phyloP scores from a whole-genome alignment of 306 rosid genomes.

The Vigna hirtella region DNA sequence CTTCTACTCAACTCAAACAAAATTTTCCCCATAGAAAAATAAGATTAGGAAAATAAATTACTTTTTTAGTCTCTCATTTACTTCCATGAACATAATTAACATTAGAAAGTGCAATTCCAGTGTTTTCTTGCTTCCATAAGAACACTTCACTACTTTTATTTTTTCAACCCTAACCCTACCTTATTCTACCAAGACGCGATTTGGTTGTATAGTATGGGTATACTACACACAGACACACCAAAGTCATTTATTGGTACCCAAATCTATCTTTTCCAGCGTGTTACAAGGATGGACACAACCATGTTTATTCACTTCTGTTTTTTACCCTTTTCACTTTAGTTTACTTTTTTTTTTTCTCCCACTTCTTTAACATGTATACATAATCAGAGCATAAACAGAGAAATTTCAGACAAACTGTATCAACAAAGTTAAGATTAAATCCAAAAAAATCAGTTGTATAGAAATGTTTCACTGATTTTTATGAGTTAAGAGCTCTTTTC shows the following conservation, averaged over 20 bases:
- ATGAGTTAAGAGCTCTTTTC: background rate
- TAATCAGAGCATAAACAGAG: background rate
- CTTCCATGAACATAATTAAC: too few species aligned
- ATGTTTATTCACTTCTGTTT: constrained; percentile 37
- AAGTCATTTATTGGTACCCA: background rate
- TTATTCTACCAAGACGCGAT: background rate
- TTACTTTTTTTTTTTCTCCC: background rate
- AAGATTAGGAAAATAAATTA: too few species aligned
- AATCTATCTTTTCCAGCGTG: background rate
- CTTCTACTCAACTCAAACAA: too few species aligned
- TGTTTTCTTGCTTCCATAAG: too few species aligned
- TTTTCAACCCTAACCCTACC: background rate
- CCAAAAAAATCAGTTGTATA: background rate
- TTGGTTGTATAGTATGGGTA: background rate
- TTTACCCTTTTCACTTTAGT: constrained; percentile 37
- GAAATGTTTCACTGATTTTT: background rate
- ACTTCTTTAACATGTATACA: background rate
- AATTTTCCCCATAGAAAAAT: too few species aligned
- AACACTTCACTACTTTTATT: background rate
- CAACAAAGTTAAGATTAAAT: background rate
- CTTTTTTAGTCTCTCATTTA: too few species aligned
- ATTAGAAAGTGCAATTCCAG: too few species aligned
- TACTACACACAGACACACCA: background rate
- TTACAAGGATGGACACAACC: background rate
- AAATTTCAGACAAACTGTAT: background rate